Base-by-base conservation (phyloP, 305 asterid species). In the Lippia alba region DNA sequence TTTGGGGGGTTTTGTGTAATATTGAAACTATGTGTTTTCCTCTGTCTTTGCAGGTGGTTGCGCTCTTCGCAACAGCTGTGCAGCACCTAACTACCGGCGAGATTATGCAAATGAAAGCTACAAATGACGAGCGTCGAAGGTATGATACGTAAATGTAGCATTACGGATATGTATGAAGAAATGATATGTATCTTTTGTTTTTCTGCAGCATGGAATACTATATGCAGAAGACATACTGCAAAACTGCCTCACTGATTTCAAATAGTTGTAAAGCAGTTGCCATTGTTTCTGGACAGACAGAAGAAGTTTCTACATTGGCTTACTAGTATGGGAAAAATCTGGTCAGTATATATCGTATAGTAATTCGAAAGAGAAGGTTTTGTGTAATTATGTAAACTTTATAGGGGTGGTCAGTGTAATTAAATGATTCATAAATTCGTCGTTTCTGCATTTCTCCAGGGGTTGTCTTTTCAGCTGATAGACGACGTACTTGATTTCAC, bases 401-500 rank as follows among this genome's bases (percentile, higher is more conserved):
- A 4, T 4, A 8, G 41, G 41, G 41, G 9, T 0, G 41, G 6
- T 8, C 5, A 36, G 9, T 36, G 41, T 36, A 36, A 36, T 36
- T 36, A 36, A 24, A 3, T 24, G 30, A 36, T 36, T 8, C 41
- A 5, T 4, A 36, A 36, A 36, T 36, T 36, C 41, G 2, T n/a
- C 48, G 7, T 16, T 33, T 44, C 3, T 44, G 49, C 49, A 44
- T 44, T 18, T 40, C 24, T 82, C 74, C 83, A 89, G 92, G 96
- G 96, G 32, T 78, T 89, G 86, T 92, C 92, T 36, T 89, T 80
- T 81, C 96, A 89, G 74, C 78, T 89, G 63, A 86, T 89, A 59
- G 89, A 89, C 57, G 96, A 86, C 57, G 86, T 89, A 56, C 89
- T 86, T 60, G 96, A 89, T 76, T 89, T 89, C 79, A 89, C 88